Evolutionary conservation across 2,329 filamentous ascomycete genomes (phyloP).

Genomic region (Beauveria brongniartii): DNA sequence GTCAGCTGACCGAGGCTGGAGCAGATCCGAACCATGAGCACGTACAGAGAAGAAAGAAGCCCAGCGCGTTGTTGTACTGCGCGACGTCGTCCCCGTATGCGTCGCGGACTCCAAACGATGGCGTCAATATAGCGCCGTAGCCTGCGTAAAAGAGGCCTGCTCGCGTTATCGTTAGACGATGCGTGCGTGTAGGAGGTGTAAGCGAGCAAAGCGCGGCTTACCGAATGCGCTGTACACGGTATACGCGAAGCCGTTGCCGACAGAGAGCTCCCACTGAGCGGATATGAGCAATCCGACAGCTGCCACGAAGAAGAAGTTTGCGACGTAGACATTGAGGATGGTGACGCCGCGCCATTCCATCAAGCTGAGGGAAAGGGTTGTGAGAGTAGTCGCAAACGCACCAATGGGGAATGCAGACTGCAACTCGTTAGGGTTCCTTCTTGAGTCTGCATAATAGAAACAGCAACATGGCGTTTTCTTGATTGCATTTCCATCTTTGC

Average conservation of each 20-base stretch:
- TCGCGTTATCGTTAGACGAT: not conserved
- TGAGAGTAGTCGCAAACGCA: slow-evolving; percentile 46
- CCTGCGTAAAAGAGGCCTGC: slow-evolving; percentile 20
- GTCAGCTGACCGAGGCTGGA: not conserved
- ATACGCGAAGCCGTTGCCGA: slow-evolving; percentile 45
- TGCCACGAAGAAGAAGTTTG: slow-evolving; percentile 43
- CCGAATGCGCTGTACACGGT: slow-evolving; percentile 47
- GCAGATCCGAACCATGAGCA: not conserved
- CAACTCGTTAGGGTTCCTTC: not conserved
- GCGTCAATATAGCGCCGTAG: slow-evolving; percentile 19
- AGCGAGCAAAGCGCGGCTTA: slow-evolving; percentile 12
- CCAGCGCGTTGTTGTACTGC: slow-evolving; percentile 20
- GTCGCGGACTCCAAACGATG: slow-evolving; percentile 18
- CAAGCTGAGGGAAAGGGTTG: slow-evolving; percentile 42
- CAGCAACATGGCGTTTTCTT: not conserved
- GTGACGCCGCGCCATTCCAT: slow-evolving; percentile 48
- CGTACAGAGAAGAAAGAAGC: slow-evolving; percentile 20
- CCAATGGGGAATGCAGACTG: slow-evolving; percentile 42
- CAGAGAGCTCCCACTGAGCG: slow-evolving; percentile 46
- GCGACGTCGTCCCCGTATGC: slow-evolving; percentile 18
- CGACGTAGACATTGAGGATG: slow-evolving; percentile 43
- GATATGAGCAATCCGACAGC: slow-evolving; percentile 45
- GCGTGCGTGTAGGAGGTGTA: not conserved
- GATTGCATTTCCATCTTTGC: not conserved
- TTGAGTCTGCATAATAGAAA: too few species aligned